A percentile compares a stretch with the other conserved stretches of the same genome.
Evolutionary conservation across 371 early-diverging fungal genomes (phyloP).

Genomic region (Mortierella sp.): DNA sequence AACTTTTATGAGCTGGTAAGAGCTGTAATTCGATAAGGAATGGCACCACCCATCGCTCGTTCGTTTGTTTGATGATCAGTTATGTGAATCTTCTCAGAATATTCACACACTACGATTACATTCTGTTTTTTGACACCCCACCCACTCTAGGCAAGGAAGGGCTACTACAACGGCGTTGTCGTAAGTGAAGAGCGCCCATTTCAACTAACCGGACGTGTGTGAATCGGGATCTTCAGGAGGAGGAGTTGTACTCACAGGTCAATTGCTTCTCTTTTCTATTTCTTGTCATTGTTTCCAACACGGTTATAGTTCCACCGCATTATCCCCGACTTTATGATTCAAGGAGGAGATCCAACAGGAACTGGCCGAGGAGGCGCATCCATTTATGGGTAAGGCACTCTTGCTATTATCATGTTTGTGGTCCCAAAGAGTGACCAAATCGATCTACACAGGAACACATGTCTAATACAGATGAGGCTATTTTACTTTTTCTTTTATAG

Average conservation of each 20-base stretch:
- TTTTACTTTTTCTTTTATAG: conserved; percentile 46
- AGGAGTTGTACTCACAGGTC: background rate
- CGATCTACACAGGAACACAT: background rate
- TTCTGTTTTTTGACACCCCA: background rate
- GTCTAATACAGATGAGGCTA: background rate
- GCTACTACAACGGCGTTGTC: conserved; percentile 77
- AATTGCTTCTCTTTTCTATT: background rate
- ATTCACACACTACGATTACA: background rate
- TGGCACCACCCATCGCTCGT: too few species aligned
- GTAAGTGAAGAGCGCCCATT: conserved; percentile 58
- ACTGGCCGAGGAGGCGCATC: conserved; percentile 75
- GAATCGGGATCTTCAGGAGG: background rate
- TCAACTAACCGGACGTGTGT: background rate
- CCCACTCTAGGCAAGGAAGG: conserved; percentile 67
- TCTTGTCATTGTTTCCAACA: background rate
- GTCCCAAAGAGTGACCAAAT: too few species aligned
- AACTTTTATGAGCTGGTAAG: conserved; percentile 83
- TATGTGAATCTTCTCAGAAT: too few species aligned
- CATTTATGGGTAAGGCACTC: conserved; percentile 80
- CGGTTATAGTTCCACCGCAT: conserved; percentile 80
- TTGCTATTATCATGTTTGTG: background rate
- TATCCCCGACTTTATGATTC: conserved; percentile 88
- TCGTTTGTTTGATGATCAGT: too few species aligned
- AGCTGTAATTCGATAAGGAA: too few species aligned
- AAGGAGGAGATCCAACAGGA: conserved; percentile 79